phyloP scores from a whole-genome alignment of 1,284 basidiomycete species.

The Moesziomyces sp. region DNA sequence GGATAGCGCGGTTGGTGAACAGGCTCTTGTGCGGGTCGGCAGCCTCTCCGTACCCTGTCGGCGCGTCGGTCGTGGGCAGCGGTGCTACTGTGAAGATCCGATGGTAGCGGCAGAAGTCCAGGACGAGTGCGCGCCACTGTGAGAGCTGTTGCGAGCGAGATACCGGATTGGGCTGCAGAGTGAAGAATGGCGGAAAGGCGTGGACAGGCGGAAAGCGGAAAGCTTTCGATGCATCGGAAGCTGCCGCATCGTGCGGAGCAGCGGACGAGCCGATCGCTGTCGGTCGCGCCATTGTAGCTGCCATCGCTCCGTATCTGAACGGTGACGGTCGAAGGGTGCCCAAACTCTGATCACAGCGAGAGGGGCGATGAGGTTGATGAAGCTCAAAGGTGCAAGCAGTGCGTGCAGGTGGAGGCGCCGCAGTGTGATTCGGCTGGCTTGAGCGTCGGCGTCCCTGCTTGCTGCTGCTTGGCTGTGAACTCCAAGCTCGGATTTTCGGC shows the following conservation, averaged over 20 bases:
- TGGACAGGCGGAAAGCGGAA: conserved; percentile 71
- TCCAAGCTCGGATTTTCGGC: background rate
- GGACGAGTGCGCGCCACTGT: conserved; percentile 70
- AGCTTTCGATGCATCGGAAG: background rate
- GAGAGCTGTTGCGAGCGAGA: conserved; percentile 70
- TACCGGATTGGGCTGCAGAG: conserved; percentile 71
- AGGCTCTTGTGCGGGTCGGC: conserved; percentile 24
- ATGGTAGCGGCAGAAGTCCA: conserved; percentile 69
- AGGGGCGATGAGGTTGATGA: background rate
- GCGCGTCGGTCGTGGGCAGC: conserved; percentile 23
- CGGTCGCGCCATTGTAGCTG: conserved; percentile 1
- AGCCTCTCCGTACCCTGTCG: background rate
- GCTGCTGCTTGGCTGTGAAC: background rate
- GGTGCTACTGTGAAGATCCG: conserved; percentile 69
- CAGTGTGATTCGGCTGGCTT: background rate
- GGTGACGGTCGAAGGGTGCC: too few relatives aligned
- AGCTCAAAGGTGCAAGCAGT: too few relatives aligned
- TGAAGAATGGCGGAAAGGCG: conserved; percentile 73
- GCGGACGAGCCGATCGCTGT: conserved; percentile 7
- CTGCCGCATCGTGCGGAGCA: conserved; percentile 1
- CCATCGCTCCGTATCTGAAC: background rate
- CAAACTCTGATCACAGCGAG: too few relatives aligned
- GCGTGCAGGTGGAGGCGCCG: background rate
- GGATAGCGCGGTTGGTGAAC: conserved; percentile 38
- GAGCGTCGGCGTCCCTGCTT: background rate